Evolutionary conservation across 495 filamentous ascomycete species (phyloP).

Genomic region (Talaromyces thailandensis): DNA sequence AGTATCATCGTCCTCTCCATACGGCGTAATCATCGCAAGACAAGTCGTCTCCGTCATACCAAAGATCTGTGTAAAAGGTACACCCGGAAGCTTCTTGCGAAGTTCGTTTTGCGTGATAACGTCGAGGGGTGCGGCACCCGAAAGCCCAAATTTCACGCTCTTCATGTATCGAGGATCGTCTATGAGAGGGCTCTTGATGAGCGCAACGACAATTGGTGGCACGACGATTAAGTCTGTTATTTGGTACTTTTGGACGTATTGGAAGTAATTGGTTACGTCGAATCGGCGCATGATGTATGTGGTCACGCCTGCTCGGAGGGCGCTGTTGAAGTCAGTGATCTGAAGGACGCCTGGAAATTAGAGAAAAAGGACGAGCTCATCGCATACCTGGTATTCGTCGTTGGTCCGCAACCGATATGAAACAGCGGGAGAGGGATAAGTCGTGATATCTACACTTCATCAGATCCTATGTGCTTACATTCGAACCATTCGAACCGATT

Average conservation of each 20-base stretch:
- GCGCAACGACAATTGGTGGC: constrained; percentile 38
- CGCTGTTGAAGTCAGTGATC: constrained; percentile 33
- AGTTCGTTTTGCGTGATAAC: constrained; percentile 16
- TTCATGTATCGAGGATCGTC: constrained; percentile 28
- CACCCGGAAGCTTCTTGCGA: constrained; percentile 18
- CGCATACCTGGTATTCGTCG: neutral
- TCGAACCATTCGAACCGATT: neutral
- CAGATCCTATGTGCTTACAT: neutral
- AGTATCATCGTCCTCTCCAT: neutral
- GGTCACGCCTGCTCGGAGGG: constrained; percentile 25
- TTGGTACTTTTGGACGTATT: constrained; percentile 26
- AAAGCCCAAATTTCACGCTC: constrained; percentile 20
- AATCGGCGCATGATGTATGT: constrained; percentile 42
- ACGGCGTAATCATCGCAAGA: neutral
- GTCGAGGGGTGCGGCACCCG: constrained; percentile 22
- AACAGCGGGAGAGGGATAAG: neutral
- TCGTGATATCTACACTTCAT: neutral
- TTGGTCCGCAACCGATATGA: neutral
- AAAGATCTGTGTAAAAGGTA: neutral
- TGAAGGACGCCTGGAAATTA: constrained; percentile 17
- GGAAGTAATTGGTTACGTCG: constrained; percentile 32
- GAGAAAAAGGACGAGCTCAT: neutral
- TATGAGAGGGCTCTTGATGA: constrained; percentile 31
- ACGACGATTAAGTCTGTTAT: constrained; percentile 36
- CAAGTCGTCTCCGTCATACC: neutral